Evolutionary conservation across 208 protist species (phyloP), one percentile per base, ranked within the genome.

Genomic region (Wallacemonas collosoma): DNA sequence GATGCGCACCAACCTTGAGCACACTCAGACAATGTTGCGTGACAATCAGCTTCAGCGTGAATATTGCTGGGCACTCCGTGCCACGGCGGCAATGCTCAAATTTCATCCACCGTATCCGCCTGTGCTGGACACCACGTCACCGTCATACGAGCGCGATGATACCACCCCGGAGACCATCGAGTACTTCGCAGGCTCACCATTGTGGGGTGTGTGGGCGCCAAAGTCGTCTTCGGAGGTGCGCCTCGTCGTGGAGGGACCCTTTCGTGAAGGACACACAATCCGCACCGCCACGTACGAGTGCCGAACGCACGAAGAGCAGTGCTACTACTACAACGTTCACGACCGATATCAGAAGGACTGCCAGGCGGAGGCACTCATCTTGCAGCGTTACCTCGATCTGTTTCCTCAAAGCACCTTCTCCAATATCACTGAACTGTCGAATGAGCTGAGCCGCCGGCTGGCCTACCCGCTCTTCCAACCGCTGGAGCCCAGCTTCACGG

Each of bases 141-240:
- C 64, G 3, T 57, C 60, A 15, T 88, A 78, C 63, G 88, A 85
- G 50, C 55, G 66, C 14, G 60, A 77, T 2, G 90, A 95, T 74
- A 76, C 83, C 50, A 93, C 86, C 7, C 73, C 83, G 45, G 83
- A 90, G 26, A 77, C n/a, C 47, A 90, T 92, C 40, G 78, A 76
- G 44, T 98, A 98, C 73, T 72, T 97, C 17, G 88, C 87, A 26
- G 95, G 95, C 6, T 77, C 73, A 17, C 70, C 72, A 68, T 86
- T 96, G 35, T 89, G 93, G 41, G 95, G 91, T n/a, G 89, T 98
- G 44, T 98, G 94, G 93, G 91, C 95, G 12, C 93, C 93, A 3
- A 92, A 97, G 68, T 98, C 96, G 2, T 98, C 96, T 3, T 98
- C 95, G 2, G 97, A 99, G 82, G 79, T 97, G 71, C 95, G 96